Evolutionary conservation across 805 yeast genomes (phyloP).

Genomic region (Kazachstania psychrophila): DNA sequence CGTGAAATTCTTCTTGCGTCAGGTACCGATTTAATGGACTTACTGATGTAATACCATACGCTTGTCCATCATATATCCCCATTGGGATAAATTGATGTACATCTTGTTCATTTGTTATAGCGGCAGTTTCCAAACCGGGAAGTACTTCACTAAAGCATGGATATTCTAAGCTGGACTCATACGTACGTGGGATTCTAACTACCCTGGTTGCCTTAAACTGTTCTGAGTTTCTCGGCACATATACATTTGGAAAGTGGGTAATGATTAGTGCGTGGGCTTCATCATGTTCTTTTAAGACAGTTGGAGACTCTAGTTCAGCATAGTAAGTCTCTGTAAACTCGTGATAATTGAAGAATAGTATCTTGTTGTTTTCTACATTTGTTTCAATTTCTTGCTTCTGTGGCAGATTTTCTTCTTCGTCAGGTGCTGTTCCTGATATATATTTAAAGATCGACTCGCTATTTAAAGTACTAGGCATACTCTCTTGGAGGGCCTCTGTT

Average conservation of each 20-base stretch:
- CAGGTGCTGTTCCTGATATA: background rate
- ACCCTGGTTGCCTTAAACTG: constrained; percentile 39
- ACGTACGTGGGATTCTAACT: constrained; percentile 55
- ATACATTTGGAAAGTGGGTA: constrained; percentile 60
- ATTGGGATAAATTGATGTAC: constrained; percentile 26
- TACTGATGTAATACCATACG: constrained; percentile 44
- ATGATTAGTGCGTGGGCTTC: constrained; percentile 36
- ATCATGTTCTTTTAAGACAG: constrained; percentile 16
- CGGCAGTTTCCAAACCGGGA: constrained; percentile 62
- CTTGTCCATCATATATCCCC: constrained; percentile 35
- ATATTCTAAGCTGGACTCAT: constrained; percentile 29
- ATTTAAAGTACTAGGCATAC: background rate
- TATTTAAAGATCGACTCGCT: background rate
- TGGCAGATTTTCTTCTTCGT: background rate
- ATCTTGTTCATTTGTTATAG: constrained; percentile 28
- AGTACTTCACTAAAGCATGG: constrained; percentile 48
- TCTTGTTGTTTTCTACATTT: constrained; percentile 2
- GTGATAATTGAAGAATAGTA: constrained; percentile 55
- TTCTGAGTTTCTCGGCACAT: constrained; percentile 30
- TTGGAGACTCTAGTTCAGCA: constrained; percentile 12
- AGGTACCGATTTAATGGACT: constrained; percentile 41
- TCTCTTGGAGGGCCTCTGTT: background rate
- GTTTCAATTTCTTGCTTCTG: background rate
- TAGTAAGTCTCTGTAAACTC: constrained; percentile 41
- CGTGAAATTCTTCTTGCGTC: constrained; percentile 31